Percentiles rank a stretch among this genome's conserved stretches.
Evolutionary conservation across 2,329 filamentous ascomycete species (phyloP).

Genomic region (Botrytis porri): DNA sequence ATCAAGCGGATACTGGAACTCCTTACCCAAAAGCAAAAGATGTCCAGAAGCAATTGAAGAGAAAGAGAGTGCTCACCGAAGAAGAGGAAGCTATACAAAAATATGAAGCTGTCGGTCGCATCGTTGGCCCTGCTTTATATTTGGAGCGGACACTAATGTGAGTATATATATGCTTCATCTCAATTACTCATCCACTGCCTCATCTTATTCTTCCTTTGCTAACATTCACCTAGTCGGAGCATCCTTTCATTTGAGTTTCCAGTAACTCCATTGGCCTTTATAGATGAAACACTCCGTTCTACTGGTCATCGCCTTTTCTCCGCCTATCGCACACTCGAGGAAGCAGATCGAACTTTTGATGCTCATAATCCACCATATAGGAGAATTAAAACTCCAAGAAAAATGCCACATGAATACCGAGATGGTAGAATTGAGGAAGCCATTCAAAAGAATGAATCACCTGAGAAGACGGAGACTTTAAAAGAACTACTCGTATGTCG

Average conservation of each 20-base stretch:
- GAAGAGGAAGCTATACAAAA: conserved; percentile 40
- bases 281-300: conserved; percentile 38
- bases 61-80: conserved; percentile 39
- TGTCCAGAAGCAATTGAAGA: conserved; percentile 37
- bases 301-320: conserved; percentile 37
- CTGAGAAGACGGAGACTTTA: conserved; percentile 25
- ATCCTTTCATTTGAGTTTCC: conserved; percentile 40
- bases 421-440: conserved; percentile 18
- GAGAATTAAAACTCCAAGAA: conserved; percentile 36
- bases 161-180: neutral
- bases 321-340: conserved; percentile 36
- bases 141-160: conserved; percentile 21
- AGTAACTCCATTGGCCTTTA: conserved; percentile 39
- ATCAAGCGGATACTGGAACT: conserved; percentile 41
- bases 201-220: conserved; percentile 26
- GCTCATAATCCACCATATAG: conserved; percentile 30
- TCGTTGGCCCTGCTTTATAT: conserved; percentile 18
- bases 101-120: conserved; percentile 35
- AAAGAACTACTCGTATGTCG: conserved; percentile 44
- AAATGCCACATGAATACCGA: conserved; percentile 23
- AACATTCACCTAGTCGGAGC: conserved; percentile 24
- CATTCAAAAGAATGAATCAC: neutral
- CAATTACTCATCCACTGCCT: neutral
- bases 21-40: conserved; percentile 46
- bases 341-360: conserved; percentile 40